Percentiles rank a stretch among this genome's conserved stretches.
phyloP scores from a whole-genome alignment of 2,329 filamentous ascomycete genomes.

The Bimuria novae-zelandiae region DNA sequence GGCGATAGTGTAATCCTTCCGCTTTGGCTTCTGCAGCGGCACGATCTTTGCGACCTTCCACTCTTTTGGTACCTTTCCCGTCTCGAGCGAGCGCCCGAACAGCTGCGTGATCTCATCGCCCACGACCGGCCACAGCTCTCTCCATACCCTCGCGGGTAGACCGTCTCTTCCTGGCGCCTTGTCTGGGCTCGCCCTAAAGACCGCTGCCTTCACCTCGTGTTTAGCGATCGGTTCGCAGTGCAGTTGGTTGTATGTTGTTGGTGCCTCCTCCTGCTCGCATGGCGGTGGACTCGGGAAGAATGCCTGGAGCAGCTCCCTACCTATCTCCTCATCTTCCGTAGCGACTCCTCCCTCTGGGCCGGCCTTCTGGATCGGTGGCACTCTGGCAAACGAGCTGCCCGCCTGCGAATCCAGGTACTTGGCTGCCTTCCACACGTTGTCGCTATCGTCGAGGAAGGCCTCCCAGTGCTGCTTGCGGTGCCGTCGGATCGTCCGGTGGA shows the following conservation, averaged over 20 bases:
- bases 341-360: conserved; percentile 11
- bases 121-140: conserved; percentile 25
- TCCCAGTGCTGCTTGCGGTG: conserved; percentile 13
- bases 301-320: conserved; percentile 17
- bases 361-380: conserved; percentile 16
- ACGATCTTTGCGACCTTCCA: too few species aligned
- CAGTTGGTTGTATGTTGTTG: conserved; percentile 15
- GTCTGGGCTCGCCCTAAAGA: conserved; percentile 19
- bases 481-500: conserved; percentile 16
- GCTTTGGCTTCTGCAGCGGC: too few species aligned
- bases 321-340: conserved; percentile 20
- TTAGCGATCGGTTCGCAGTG: conserved; percentile 17
- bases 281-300: conserved; percentile 17
- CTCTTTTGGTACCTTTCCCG: conserved; percentile 18
- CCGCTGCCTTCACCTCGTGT: conserved; percentile 17
- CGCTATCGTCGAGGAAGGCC: neutral
- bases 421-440: neutral
- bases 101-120: conserved; percentile 22
- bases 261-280: conserved; percentile 16
- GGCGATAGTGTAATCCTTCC: too few species aligned
- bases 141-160: conserved; percentile 22
- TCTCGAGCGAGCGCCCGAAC: conserved; percentile 20
- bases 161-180: conserved; percentile 16
- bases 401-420: neutral
- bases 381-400: neutral